phyloP scores from a whole-genome alignment of 2,329 filamentous ascomycete genomes.

The Talaromyces sp. region DNA sequence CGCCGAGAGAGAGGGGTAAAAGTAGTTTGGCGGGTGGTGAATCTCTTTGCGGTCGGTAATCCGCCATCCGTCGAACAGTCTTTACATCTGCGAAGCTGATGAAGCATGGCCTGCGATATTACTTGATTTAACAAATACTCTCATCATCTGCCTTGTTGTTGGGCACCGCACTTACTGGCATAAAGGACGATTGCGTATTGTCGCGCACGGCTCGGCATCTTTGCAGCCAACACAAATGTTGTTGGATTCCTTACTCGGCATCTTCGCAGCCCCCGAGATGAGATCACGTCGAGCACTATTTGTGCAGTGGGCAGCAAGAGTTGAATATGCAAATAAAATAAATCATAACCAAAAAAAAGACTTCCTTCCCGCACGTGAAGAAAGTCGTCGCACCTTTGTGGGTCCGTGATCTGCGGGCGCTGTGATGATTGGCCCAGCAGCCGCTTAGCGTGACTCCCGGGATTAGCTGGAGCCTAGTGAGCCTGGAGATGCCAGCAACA shows the following conservation, averaged over 20 bases:
- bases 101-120: conserved; percentile 62
- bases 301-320: not conserved
- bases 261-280: conserved; percentile 7
- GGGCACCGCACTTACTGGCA: conserved; percentile 46
- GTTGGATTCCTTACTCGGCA: conserved; percentile 26
- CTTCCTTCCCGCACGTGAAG: not conserved
- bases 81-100: conserved; percentile 72
- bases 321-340: not conserved
- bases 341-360: not conserved
- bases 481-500: not conserved
- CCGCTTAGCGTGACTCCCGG: conserved; percentile 1
- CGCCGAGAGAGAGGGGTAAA: conserved; percentile 75
- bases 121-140: not conserved
- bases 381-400: not conserved
- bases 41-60: conserved; percentile 48
- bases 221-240: conserved; percentile 54
- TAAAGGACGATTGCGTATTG: conserved; percentile 54
- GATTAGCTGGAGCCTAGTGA: conserved; percentile 1
- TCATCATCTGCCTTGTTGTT: not conserved
- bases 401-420: conserved; percentile 7
- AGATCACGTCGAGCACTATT: not conserved
- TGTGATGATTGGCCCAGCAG: conserved; percentile 1
- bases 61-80: conserved; percentile 69
- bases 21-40: conserved; percentile 53
- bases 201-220: conserved; percentile 44